These are phyloP conservation scores for Tolypocladium tundrense DNA, from an alignment of 2,329 filamentous ascomycete species.

Conservation along the genomic window DNA sequence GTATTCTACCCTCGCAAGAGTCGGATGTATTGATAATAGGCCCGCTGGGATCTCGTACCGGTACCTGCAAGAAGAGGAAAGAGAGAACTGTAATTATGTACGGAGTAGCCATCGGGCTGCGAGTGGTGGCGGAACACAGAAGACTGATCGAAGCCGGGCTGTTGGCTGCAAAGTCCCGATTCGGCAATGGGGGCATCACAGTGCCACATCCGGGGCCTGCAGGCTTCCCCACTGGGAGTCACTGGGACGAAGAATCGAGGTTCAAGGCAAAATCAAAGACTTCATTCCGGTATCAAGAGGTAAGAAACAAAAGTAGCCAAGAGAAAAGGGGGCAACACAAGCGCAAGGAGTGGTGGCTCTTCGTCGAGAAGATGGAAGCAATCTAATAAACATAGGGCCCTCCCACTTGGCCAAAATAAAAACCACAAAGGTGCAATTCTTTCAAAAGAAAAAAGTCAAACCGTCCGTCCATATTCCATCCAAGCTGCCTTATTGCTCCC, in stretches of 20 bases:
- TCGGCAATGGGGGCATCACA: no score
- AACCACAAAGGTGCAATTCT: not conserved
- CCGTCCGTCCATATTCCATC: not conserved
- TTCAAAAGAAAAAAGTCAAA: not conserved
- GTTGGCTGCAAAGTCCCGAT: not conserved
- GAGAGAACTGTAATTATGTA: not conserved
- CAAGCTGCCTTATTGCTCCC: not conserved
- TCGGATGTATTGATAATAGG: not conserved
- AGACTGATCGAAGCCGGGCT: not conserved
- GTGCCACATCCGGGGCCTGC: not conserved
- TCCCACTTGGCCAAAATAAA: conserved; percentile 7
- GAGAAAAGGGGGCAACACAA: conserved; percentile 2
- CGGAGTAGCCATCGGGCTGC: not conserved
- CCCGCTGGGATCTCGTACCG: not conserved
- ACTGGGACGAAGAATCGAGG: not conserved
- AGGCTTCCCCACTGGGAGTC: not conserved
- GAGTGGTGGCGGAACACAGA: not conserved
- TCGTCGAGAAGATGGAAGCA: conserved; percentile 22
- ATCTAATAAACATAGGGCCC: conserved; percentile 13
- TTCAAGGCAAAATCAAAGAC: not conserved
- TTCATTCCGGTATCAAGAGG: not conserved
- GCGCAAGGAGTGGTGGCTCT: conserved; percentile 15
- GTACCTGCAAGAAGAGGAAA: not conserved
- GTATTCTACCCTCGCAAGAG: not conserved
- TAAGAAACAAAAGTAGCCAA: not conserved